Percentiles rank a stretch among this genome's conserved stretches.
These are phyloP conservation scores for Tuber microsphaerosporum DNA, from an alignment of 495 filamentous ascomycete species.

Conservation along the genomic window DNA sequence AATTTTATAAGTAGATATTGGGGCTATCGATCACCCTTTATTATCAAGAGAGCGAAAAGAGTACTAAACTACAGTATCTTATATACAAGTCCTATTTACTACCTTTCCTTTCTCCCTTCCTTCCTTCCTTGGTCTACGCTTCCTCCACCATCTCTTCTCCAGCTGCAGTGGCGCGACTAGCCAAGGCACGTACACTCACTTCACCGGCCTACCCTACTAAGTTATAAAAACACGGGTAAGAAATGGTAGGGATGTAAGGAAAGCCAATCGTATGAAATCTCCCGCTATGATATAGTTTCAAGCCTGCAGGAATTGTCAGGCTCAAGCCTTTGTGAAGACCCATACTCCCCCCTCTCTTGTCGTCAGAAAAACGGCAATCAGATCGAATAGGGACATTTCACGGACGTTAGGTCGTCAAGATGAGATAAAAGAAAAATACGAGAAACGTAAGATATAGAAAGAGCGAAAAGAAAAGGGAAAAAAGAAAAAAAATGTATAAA, in stretches of 20 bases:
- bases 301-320: conserved; percentile 6
- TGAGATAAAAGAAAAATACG: neutral
- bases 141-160: neutral
- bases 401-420: neutral
- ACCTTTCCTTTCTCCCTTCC: neutral
- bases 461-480: neutral
- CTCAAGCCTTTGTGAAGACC: neutral
- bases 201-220: neutral
- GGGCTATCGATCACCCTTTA: neutral
- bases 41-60: neutral
- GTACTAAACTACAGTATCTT: neutral
- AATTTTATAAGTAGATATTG: neutral
- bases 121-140: neutral
- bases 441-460: neutral
- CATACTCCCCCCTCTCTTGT: neutral
- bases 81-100: neutral
- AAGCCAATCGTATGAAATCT: neutral
- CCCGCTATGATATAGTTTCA: neutral
- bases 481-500: neutral
- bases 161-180: neutral
- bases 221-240: neutral
- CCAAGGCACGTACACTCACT: neutral
- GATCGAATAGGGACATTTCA: neutral
- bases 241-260: neutral
- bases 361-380: neutral